Conservation (phyloP, 768 basidiomycete genomes). For the Russula foetens region DNA sequence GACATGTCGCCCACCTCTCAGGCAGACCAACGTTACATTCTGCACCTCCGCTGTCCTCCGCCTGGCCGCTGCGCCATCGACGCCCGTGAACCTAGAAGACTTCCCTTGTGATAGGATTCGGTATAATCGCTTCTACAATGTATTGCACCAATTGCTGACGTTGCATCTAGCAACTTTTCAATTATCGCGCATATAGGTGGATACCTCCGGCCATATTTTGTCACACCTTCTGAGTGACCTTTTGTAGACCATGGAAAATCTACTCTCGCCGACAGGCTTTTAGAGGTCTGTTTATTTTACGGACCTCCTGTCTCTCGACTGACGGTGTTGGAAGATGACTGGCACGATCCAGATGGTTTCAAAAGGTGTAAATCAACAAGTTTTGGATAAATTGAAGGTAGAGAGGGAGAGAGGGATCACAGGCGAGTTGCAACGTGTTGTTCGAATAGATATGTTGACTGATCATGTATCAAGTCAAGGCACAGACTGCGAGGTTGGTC, state of each 20-base stretch:
- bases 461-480: conserved; percentile 58
- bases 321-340: conserved; percentile 53
- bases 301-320: conserved; percentile 3
- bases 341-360: conserved; percentile 69
- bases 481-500: conserved; percentile 80
- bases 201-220: conserved; percentile 2
- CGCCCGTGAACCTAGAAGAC: conserved; percentile 43
- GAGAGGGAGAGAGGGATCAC: conserved; percentile 97
- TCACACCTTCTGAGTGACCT: neutral
- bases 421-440: conserved; percentile 35
- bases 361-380: conserved; percentile 69
- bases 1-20: neutral
- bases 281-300: conserved; percentile 48
- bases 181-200: conserved; percentile 94
- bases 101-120: conserved; percentile 64
- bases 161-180: conserved; percentile 70
- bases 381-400: conserved; percentile 91
- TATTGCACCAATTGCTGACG: neutral
- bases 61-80: neutral
- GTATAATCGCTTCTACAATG: conserved; percentile 30
- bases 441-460: neutral
- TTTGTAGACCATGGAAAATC: conserved; percentile 86
- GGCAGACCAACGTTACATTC: neutral
- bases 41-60: conserved; percentile 4
- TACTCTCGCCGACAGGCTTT: conserved; percentile 80